Evolutionary conservation across 1,284 basidiomycete genomes (phyloP), one percentile per base, ranked within the genome.

Genomic region (Erythrobasidium hasegawianum): DNA sequence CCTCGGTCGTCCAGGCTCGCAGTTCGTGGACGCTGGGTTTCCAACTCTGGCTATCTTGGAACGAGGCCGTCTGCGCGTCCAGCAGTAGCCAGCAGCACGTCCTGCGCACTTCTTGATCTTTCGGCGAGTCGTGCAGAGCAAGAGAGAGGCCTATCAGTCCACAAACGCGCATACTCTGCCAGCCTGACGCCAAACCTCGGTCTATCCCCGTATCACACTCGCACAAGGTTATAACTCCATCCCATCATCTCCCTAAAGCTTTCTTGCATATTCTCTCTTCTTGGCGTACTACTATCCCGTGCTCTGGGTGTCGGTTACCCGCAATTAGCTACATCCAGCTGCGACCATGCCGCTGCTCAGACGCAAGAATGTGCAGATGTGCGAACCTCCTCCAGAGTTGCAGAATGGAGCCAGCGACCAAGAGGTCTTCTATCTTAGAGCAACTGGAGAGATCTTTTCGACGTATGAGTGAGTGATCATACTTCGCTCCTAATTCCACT

Each of bases 401-500:
- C 39, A 69, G n/a, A 29, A 59, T 41, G 59, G 68, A 2, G 20
- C 68, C 3, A 52, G 41, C 11, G 56, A 71, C 16, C 14, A 33
- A 2, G 64, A 88, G 74, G 90, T 93, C 77, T 96, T 86, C 80
- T 92, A 89, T 81, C 86, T 97, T 75, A 81, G 85, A 68, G 86
- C 90, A 78, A 96, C 93, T 2, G 93, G 92, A 73, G 93, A 97
- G 83, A 88, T 96, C 77, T 97, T 97, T 77, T 86, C 90, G 71
- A 86, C 86, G 75, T 96, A 95, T 76, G 91, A 95, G 91, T 94
- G 76, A 76, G 88, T 69, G 18, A 13, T 13, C 10, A 16, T 55
- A 11, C 41, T 50, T n/a, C n/a, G n/a, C n/a, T n/a, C n/a, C n/a
- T n/a, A n/a, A n/a, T n/a, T n/a, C n/a, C n/a, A n/a, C n/a, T n/a